Base-by-base conservation (phyloP, 2,329 filamentous ascomycete species). In the Rhexocercosporidium sp. region DNA sequence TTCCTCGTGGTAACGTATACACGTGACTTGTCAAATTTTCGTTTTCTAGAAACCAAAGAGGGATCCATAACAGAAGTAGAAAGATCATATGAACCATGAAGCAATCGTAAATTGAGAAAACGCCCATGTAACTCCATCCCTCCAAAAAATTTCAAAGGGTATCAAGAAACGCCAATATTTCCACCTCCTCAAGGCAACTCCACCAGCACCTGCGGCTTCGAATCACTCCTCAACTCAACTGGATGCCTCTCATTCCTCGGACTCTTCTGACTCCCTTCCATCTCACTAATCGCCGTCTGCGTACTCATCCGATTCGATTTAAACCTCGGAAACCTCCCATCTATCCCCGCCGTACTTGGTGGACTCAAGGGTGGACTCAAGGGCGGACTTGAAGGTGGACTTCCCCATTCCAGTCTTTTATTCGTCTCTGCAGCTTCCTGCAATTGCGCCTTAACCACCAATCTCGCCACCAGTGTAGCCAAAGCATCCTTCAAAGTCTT, bases 401-500 rank as follows among this genome's bases (percentile, higher is more conserved):
- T 66, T 41, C 59, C 59, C 25, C 62, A 41, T 57, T 59, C 54
- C 54, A 74, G 64, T 6, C 69, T 66, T 61, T 56, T 66, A 54
- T 75, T 76, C 27, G 62, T 66, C 25, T 70, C 67, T 4, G 69
- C 69, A 3, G 74, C 73, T 34, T 76, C 69, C 5, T 69, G 70
- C 34, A 75, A 68, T 68, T 83, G 79, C 0, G 84, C 82, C 69
- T 85, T 86, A 67, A 82, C 80, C 41, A 86, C 79, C 20, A 92
- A 78, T 22, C 83, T 80, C 3, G 91, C 88, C 1, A 94, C 90
- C 3, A 96, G 83, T 1, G 86, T 83, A n/a, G 82, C 84, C 73
- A 96, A 92, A 0, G 91, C 86, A 74, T 91, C 92, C 73, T 91
- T 91, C 61, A 96, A 84, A 37, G 91, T 94, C 80, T 88, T 91